Conservation (phyloP, 352 stramenopile species). For the Pythium insidiosum region DNA sequence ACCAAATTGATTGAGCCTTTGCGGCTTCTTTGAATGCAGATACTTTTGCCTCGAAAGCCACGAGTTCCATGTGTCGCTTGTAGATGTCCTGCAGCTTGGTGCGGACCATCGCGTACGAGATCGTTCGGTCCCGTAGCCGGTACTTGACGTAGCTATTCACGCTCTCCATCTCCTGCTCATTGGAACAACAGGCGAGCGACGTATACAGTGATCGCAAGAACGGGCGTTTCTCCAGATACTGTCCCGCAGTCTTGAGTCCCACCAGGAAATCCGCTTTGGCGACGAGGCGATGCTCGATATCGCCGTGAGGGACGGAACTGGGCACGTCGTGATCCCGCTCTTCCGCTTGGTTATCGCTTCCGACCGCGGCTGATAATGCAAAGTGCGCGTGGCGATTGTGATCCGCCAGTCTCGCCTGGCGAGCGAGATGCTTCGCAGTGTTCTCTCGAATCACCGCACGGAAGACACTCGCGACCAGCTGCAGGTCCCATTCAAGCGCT, state of each 20-base stretch:
- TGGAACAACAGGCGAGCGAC: slow-evolving; percentile 37
- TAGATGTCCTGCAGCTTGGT: slow-evolving; percentile 26
- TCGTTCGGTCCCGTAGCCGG: slow-evolving; percentile 36
- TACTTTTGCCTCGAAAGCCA: slow-evolving; percentile 30
- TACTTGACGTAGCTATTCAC: slow-evolving; percentile 39
- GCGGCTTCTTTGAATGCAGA: slow-evolving; percentile 35
- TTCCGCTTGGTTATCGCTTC: background rate
- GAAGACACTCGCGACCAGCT: slow-evolving; percentile 50
- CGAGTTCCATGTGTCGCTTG: slow-evolving; percentile 14
- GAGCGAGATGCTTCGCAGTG: no score
- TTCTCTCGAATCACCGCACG: no score
- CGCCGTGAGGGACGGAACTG: no score
- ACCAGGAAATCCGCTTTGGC: slow-evolving; percentile 51
- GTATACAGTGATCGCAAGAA: slow-evolving; percentile 50
- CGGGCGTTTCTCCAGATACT: slow-evolving; percentile 43
- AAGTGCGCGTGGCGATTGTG: no score
- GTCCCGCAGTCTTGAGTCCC: slow-evolving; percentile 24
- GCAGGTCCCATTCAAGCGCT: slow-evolving; percentile 37
- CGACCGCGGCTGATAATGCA: no score
- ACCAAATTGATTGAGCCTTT: slow-evolving; percentile 42
- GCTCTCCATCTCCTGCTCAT: slow-evolving; percentile 44
- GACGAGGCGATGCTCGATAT: slow-evolving; percentile 33
- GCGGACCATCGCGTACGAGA: slow-evolving; percentile 13
- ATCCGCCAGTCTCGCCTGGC: no score
- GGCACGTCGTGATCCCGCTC: slow-evolving; percentile 12